Evolutionary conservation across 148 eudicot genomes (phyloP).

Genomic region (Vaccinium macrocarpon): DNA sequence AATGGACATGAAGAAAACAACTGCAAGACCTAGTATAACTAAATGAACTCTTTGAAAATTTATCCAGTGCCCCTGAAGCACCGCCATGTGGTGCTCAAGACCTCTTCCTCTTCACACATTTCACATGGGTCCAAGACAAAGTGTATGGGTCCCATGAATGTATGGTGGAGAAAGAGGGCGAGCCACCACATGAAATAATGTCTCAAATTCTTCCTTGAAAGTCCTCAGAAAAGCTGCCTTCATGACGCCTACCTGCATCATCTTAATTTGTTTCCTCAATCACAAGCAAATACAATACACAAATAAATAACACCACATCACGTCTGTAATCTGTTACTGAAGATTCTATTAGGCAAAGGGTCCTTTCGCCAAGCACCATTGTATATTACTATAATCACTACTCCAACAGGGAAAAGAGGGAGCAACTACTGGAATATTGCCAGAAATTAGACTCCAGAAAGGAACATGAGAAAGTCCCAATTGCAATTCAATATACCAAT

Average conservation of each 20-base stretch:
- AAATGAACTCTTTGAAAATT: no score
- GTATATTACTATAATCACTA: not conserved
- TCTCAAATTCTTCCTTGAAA: not conserved
- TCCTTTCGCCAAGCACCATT: not conserved
- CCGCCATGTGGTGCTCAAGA: no score
- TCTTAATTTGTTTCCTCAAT: not conserved
- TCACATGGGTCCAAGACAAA: no score
- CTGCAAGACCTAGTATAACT: not conserved
- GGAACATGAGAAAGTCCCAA: not conserved
- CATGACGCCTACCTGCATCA: not conserved
- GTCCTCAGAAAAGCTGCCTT: not conserved
- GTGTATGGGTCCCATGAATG: no score
- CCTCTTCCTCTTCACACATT: no score
- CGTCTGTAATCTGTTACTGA: not conserved
- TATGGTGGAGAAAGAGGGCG: no score
- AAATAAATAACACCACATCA: not conserved
- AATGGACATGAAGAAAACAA: not conserved
- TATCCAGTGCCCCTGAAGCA: no score
- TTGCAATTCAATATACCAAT: not conserved
- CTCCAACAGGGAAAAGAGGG: not conserved
- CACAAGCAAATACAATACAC: not conserved
- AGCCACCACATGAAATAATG: no score
- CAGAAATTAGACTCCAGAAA: constrained; percentile 1
- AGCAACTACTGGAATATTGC: not conserved
- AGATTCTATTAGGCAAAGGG: not conserved